These are phyloP conservation scores for Taiwanofungus camphoratus DNA, from an alignment of 1,284 basidiomycete genomes.

Conservation along the genomic window DNA sequence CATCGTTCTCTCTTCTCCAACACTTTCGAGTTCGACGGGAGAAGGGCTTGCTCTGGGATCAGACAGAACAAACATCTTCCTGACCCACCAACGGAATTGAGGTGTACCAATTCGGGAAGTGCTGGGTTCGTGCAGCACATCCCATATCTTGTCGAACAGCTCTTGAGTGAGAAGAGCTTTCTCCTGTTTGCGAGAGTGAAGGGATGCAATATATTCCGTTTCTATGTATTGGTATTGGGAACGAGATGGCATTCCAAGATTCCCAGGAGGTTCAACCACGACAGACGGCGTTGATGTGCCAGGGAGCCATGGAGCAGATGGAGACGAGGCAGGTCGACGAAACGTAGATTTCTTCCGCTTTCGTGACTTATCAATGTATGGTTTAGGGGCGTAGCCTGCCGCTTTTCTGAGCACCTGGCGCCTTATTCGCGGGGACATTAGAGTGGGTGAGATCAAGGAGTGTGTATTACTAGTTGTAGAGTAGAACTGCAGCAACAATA, in stretches of 20 bases:
- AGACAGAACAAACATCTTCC: slow-evolving; percentile 66
- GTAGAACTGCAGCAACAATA: too few species aligned
- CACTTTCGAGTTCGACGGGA: neutral
- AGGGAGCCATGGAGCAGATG: neutral
- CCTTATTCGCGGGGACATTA: slow-evolving; percentile 6
- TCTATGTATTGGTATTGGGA: slow-evolving; percentile 52
- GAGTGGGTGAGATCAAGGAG: neutral
- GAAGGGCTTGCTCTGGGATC: slow-evolving; percentile 22
- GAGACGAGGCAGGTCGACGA: neutral
- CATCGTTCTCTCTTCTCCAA: slow-evolving; percentile 15
- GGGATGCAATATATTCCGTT: slow-evolving; percentile 45
- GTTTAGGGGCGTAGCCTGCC: neutral
- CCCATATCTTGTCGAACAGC: slow-evolving; percentile 66
- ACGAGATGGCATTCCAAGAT: slow-evolving; percentile 23
- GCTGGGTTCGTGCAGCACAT: slow-evolving; percentile 40
- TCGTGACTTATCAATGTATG: neutral
- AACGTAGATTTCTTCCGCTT: slow-evolving; percentile 2
- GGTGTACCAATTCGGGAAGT: slow-evolving; percentile 18
- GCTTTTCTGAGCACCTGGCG: slow-evolving; percentile 9
- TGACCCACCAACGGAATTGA: slow-evolving; percentile 72
- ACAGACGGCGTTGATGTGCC: neutral
- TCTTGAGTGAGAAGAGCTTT: slow-evolving; percentile 67
- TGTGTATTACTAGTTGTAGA: slow-evolving; percentile 5
- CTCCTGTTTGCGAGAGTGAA: slow-evolving; percentile 51
- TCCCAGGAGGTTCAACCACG: neutral